A percentile compares a stretch with the other conserved stretches of the same genome.
These are phyloP conservation scores for Asterionellopsis glacialis DNA, from an alignment of 108 stramenopile genomes.

Conservation along the genomic window DNA sequence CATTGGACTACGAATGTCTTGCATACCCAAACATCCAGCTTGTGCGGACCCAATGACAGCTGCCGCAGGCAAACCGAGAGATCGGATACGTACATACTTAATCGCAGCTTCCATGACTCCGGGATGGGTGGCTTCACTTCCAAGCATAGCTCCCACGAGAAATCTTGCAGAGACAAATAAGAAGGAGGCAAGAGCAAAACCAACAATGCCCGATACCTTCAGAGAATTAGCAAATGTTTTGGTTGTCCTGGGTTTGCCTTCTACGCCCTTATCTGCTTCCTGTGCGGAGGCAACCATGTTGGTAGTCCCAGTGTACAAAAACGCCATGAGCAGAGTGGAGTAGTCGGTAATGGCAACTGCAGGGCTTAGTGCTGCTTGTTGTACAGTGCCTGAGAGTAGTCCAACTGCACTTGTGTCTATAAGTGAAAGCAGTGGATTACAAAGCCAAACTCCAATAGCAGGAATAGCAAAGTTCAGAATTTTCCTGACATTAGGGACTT, in stretches of 20 bases:
- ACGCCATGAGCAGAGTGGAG: slow-evolving; percentile 61
- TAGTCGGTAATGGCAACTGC: slow-evolving; percentile 78
- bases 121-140: slow-evolving; percentile 64
- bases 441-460: slow-evolving; percentile 84
- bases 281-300: slow-evolving; percentile 72
- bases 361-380: slow-evolving; percentile 82
- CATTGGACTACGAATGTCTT: slow-evolving; percentile 72
- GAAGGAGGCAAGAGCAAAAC: slow-evolving; percentile 40
- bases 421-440: slow-evolving; percentile 68
- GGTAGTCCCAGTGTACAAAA: slow-evolving; percentile 83
- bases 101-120: slow-evolving; percentile 63
- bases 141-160: slow-evolving; percentile 63
- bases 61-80: slow-evolving; percentile 81
- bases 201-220: slow-evolving; percentile 64
- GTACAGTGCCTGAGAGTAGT: slow-evolving; percentile 67
- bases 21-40: slow-evolving; percentile 72
- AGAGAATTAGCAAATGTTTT: slow-evolving; percentile 58
- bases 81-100: slow-evolving; percentile 79
- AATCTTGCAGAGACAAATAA: slow-evolving; percentile 38
- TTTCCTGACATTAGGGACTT: slow-evolving; percentile 46
- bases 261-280: slow-evolving; percentile 36
- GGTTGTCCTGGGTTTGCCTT: slow-evolving; percentile 21
- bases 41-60: slow-evolving; percentile 75
- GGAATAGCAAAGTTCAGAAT: slow-evolving; percentile 82
- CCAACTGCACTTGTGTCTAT: slow-evolving; percentile 83